phyloP scores from a whole-genome alignment of 768 basidiomycete species.

The Boletus patriciae region DNA sequence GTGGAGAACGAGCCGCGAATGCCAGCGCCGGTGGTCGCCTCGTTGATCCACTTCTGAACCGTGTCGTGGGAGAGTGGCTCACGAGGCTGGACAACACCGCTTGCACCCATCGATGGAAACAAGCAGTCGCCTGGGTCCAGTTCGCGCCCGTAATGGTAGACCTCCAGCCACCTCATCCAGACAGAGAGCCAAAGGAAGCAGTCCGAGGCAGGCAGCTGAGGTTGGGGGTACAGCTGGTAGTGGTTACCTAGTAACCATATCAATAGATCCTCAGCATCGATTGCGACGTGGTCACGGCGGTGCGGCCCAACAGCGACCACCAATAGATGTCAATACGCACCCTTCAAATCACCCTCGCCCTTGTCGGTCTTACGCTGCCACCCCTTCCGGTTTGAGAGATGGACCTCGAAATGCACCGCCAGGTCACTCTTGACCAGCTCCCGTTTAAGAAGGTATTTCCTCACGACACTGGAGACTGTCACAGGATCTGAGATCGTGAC shows the following conservation, averaged over 20 bases:
- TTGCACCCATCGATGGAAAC: not conserved
- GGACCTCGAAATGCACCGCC: not conserved
- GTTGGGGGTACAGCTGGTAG: not conserved
- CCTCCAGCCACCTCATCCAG: not conserved
- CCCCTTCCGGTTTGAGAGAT: not conserved
- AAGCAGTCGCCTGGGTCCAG: not conserved
- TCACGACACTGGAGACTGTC: not conserved
- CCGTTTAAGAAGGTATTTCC: not conserved
- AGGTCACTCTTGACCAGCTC: not conserved
- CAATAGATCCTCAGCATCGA: no score
- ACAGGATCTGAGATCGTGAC: not conserved
- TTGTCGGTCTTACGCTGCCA: not conserved
- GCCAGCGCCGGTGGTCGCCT: not conserved
- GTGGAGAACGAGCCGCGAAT: not conserved
- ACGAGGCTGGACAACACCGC: not conserved
- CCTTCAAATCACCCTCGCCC: not conserved
- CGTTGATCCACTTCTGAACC: not conserved
- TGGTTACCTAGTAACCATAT: no score
- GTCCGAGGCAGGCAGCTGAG: not conserved
- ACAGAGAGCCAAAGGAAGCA: not conserved
- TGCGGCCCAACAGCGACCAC: no score
- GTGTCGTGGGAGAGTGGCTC: not conserved
- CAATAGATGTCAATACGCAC: no score
- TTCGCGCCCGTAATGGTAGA: not conserved
- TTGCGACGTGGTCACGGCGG: no score